These are phyloP conservation scores for Phytophthora macrochlamydospora DNA, from an alignment of 352 stramenopile genomes.

Conservation along the genomic window DNA sequence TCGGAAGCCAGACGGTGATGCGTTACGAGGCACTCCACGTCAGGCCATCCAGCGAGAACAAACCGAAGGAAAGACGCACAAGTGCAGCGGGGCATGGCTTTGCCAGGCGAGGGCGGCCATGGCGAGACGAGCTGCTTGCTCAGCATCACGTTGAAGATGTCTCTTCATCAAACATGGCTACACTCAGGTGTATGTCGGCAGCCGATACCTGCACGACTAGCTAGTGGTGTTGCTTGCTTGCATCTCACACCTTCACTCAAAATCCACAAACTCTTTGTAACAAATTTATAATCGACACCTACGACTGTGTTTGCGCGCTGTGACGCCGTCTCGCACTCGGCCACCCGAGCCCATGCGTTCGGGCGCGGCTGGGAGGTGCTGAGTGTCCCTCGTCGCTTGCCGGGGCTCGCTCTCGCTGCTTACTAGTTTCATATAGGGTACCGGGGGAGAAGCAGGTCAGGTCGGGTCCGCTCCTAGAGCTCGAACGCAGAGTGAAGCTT, in stretches of 20 bases:
- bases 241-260: too few relatives aligned
- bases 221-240: too few relatives aligned
- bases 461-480: slow-evolving; percentile 31
- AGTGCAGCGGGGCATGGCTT: too few relatives aligned
- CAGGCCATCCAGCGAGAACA: not conserved
- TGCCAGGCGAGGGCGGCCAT: too few relatives aligned
- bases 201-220: too few relatives aligned
- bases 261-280: not conserved
- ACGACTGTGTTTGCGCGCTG: not conserved
- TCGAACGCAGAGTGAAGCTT: slow-evolving; percentile 68
- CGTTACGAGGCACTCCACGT: not conserved
- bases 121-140: not conserved
- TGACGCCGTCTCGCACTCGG: not conserved
- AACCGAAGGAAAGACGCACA: too few relatives aligned
- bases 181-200: not conserved
- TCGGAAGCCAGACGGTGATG: not conserved
- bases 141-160: slow-evolving; percentile 1
- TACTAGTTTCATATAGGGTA: slow-evolving; percentile 37
- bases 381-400: not conserved
- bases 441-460: slow-evolving; percentile 1
- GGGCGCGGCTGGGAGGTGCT: not conserved
- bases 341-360: not conserved
- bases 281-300: slow-evolving; percentile 4
- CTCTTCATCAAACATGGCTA: not conserved
- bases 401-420: slow-evolving; percentile 9